Percentiles rank a stretch among this genome's conserved stretches.
Conservation (phyloP, 1,139 yeast genomes). For the Blastobotrys raffinosifermentans region DNA sequence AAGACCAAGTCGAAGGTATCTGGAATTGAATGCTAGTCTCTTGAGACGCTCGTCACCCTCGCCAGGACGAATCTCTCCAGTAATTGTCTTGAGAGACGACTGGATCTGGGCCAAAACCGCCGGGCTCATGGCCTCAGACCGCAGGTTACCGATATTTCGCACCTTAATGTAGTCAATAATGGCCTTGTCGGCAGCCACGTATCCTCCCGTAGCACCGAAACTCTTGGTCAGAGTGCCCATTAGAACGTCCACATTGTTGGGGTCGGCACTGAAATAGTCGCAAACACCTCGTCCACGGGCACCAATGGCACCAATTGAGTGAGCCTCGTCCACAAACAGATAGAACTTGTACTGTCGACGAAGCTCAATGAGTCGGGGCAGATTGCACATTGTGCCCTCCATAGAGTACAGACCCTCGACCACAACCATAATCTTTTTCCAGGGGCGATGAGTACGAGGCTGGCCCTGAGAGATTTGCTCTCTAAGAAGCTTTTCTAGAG, state of each 20-base stretch:
- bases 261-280: conserved; percentile 80
- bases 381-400: conserved; percentile 94
- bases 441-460: conserved; percentile 93
- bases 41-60: conserved; percentile 89
- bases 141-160: conserved; percentile 64
- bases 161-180: conserved; percentile 70
- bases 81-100: conserved; percentile 70
- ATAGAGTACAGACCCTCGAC: conserved; percentile 95
- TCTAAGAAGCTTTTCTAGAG: conserved; percentile 70
- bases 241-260: conserved; percentile 69
- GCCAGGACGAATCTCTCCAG: conserved; percentile 81
- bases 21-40: conserved; percentile 91
- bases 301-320: conserved; percentile 96
- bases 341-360: conserved; percentile 85
- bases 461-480: conserved; percentile 95
- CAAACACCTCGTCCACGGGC: conserved; percentile 91
- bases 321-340: conserved; percentile 94
- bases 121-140: conserved; percentile 84
- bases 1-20: conserved; percentile 85
- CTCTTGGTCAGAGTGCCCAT: conserved; percentile 99
- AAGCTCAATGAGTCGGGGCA: conserved; percentile 69
- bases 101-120: conserved; percentile 87
- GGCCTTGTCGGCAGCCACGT: conserved; percentile 66
- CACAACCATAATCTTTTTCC: conserved; percentile 89
- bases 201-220: conserved; percentile 98